Percentiles rank a stretch among this genome's conserved stretches.
phyloP scores from a whole-genome alignment of 139 green algal genomes.

The Haematococcus sp. region DNA sequence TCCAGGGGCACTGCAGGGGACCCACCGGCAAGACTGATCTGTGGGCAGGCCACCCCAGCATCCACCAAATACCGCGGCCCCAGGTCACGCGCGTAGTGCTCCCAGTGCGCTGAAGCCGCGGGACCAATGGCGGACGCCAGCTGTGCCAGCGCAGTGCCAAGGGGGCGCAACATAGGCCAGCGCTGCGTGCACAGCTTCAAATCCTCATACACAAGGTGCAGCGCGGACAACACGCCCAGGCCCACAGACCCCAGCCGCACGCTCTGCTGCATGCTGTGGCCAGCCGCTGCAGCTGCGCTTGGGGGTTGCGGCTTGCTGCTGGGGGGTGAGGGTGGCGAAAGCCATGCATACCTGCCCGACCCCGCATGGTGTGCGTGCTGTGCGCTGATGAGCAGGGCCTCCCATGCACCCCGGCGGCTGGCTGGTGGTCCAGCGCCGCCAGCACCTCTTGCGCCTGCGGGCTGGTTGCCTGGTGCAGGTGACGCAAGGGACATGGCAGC shows the following conservation, averaged over 20 bases:
- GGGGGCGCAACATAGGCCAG: conserved; percentile 46
- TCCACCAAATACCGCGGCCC: conserved; percentile 16
- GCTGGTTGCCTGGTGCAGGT: background rate
- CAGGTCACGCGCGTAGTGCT: conserved; percentile 65
- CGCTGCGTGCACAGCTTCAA: conserved; percentile 59
- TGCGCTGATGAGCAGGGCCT: background rate
- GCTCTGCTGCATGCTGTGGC: background rate
- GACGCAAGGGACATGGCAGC: conserved; percentile 25
- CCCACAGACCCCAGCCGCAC: conserved; percentile 13
- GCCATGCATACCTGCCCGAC: background rate
- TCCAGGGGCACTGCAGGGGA: background rate
- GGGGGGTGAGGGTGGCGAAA: no score
- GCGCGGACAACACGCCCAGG: conserved; percentile 44
- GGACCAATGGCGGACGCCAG: conserved; percentile 25
- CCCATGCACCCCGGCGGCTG: background rate
- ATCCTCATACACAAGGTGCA: conserved; percentile 78
- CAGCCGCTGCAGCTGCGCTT: conserved; percentile 11
- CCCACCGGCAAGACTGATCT: conserved; percentile 19
- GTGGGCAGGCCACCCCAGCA: background rate
- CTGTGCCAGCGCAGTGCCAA: conserved; percentile 34
- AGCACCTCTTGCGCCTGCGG: background rate
- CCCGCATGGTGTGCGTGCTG: background rate
- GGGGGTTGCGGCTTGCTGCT: background rate
- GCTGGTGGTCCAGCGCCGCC: background rate
- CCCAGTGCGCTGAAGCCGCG: conserved; percentile 31